Conservation (phyloP, 768 basidiomycete species). For the Termitomyces sp. region DNA sequence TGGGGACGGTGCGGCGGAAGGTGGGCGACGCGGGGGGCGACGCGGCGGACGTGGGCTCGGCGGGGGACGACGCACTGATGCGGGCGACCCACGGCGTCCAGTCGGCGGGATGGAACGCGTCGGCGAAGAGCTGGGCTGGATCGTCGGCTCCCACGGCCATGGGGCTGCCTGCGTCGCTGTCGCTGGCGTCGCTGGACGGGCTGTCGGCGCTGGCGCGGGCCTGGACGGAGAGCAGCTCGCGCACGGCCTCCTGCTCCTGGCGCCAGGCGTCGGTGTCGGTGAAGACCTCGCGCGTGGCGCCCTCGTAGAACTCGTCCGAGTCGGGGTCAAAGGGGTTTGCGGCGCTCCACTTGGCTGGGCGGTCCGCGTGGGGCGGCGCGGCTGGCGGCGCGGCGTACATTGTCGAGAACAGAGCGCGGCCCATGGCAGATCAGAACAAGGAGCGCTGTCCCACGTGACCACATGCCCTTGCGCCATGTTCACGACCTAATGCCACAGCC, state of each 20-base stretch:
- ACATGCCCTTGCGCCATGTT: slow-evolving; percentile 10
- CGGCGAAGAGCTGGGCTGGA: slow-evolving; percentile 30
- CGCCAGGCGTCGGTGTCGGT: slow-evolving; percentile 37
- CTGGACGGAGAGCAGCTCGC: slow-evolving; percentile 22
- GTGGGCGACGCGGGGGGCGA: slow-evolving; percentile 17
- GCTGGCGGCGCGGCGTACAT: slow-evolving; percentile 28
- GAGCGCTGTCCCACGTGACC: background rate
- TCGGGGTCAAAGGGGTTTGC: slow-evolving; percentile 74
- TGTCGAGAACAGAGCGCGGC: slow-evolving; percentile 55
- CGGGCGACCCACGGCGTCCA: slow-evolving; percentile 13
- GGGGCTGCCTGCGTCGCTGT: slow-evolving; percentile 44
- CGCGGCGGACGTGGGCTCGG: slow-evolving; percentile 3
- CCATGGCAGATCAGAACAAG: slow-evolving; percentile 35
- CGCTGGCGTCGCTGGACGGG: slow-evolving; percentile 36
- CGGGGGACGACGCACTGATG: slow-evolving; percentile 6
- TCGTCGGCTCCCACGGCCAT: slow-evolving; percentile 41
- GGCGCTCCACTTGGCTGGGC: too few species aligned
- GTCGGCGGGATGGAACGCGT: slow-evolving; percentile 25
- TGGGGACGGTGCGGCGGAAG: slow-evolving; percentile 25
- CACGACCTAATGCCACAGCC: slow-evolving; percentile 35
- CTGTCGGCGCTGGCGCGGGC: slow-evolving; percentile 24
- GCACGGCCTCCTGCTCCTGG: slow-evolving; percentile 21
- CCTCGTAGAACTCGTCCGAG: slow-evolving; percentile 68
- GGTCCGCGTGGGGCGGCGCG: too few species aligned
- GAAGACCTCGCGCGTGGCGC: slow-evolving; percentile 65